A percentile compares a stretch with the other conserved stretches of the same genome.
Conservation (phyloP, 2,329 filamentous ascomycete genomes). For the Remersonia thermophila region DNA sequence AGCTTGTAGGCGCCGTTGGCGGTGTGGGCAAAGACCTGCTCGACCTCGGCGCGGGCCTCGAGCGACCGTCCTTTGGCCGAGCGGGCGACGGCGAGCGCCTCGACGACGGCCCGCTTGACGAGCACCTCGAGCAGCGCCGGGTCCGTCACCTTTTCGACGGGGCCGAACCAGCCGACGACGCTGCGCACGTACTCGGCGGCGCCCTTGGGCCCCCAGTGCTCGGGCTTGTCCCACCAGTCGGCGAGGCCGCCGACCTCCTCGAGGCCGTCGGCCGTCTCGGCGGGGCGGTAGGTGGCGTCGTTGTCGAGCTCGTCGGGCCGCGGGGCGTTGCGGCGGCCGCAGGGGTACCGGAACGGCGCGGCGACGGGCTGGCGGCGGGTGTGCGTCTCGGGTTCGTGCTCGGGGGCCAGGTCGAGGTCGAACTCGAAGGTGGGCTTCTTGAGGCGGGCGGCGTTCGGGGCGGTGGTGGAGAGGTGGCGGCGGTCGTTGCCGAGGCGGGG, state of each 20-base stretch:
- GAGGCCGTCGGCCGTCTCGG: conserved; percentile 31
- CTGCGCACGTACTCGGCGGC: neutral
- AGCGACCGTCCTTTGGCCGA: conserved; percentile 1
- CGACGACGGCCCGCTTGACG: conserved; percentile 39
- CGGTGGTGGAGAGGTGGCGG: neutral
- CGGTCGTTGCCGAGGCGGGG: neutral
- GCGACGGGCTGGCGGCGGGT: conserved; percentile 4
- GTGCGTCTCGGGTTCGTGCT: neutral
- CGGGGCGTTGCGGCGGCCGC: conserved; percentile 17
- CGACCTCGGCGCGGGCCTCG: too few species aligned
- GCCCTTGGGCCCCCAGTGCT: conserved; percentile 32
- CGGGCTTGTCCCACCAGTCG: conserved; percentile 42
- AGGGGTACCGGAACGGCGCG: conserved; percentile 19
- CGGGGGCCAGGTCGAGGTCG: neutral
- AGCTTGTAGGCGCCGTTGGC: conserved; percentile 8
- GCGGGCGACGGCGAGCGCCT: conserved; percentile 33
- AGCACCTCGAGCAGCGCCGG: conserved; percentile 34
- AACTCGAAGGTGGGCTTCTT: neutral
- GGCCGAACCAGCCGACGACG: conserved; percentile 10
- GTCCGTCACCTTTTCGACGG: conserved; percentile 29
- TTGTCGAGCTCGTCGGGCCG: conserved; percentile 19
- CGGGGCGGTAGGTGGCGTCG: conserved; percentile 34
- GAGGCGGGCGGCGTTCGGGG: too few species aligned
- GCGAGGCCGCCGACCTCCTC: conserved; percentile 34
- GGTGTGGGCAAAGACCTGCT: conserved; percentile 1